A percentile compares a stretch with the other conserved stretches of the same genome.
These are phyloP conservation scores for Alternaria postmessia DNA, from an alignment of 2,329 filamentous ascomycete genomes.

Conservation along the genomic window DNA sequence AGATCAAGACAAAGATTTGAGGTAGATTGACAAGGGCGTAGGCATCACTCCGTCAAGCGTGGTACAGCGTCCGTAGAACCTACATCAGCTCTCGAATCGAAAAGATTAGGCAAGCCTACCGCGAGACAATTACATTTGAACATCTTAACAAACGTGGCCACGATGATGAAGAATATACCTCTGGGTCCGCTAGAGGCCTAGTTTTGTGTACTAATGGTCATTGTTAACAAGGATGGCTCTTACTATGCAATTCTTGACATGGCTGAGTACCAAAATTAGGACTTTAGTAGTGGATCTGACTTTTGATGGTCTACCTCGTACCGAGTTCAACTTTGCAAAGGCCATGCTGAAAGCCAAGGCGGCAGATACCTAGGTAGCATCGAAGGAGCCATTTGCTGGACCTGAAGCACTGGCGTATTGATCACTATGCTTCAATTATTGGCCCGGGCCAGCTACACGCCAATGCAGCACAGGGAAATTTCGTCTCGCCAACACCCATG, in stretches of 20 bases:
- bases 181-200: too few species aligned
- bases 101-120: too few species aligned
- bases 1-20: not conserved
- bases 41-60: not conserved
- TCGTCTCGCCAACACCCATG: not conserved
- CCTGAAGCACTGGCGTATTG: not conserved
- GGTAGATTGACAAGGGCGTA: not conserved
- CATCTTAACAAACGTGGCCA: too few species aligned
- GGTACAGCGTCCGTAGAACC: not conserved
- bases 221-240: not conserved
- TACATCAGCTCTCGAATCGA: not conserved
- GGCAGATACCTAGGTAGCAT: not conserved
- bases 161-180: too few species aligned
- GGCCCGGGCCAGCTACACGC: not conserved
- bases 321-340: not conserved
- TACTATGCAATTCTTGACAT: not conserved
- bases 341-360: not conserved
- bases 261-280: not conserved
- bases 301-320: not conserved
- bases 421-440: not conserved
- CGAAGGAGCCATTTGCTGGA: not conserved
- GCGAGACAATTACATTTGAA: too few species aligned
- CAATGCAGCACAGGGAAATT: not conserved
- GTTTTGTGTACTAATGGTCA: too few species aligned
- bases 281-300: not conserved